phyloP scores from a whole-genome alignment of 768 basidiomycete species.

The Tylopilus intermedius region DNA sequence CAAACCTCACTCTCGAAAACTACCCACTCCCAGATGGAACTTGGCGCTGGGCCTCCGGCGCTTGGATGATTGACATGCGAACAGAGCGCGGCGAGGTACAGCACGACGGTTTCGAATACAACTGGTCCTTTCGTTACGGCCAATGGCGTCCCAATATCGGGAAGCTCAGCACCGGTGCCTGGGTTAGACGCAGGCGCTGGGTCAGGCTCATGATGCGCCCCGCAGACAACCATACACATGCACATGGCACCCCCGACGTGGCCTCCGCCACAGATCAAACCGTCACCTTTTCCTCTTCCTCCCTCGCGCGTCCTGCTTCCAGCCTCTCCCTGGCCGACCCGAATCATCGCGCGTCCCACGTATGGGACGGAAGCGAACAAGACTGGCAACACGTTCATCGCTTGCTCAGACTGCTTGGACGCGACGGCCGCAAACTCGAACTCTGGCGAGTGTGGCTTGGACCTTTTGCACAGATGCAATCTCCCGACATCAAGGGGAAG shows the following conservation, averaged over 20 bases:
- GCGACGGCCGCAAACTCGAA: conserved; percentile 73
- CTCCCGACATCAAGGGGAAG: conserved; percentile 30
- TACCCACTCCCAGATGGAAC: conserved; percentile 76
- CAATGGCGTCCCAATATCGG: conserved; percentile 66
- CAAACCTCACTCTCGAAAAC: conserved; percentile 51
- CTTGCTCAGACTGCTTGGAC: conserved; percentile 48
- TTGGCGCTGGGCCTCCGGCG: conserved; percentile 76
- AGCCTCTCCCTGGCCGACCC: conserved; percentile 10
- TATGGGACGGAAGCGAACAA: conserved; percentile 53
- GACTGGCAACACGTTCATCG: conserved; percentile 59
- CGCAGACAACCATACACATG: conserved; percentile 26
- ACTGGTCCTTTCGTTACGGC: conserved; percentile 64
- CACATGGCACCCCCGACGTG: background rate
- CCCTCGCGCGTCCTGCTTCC: conserved; percentile 16
- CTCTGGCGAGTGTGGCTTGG: conserved; percentile 72
- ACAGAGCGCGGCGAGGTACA: conserved; percentile 69
- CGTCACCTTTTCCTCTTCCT: conserved; percentile 4
- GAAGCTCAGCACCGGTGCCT: conserved; percentile 56
- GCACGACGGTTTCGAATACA: conserved; percentile 83
- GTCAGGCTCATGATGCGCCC: conserved; percentile 79
- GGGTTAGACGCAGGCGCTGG: conserved; percentile 79
- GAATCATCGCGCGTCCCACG: conserved; percentile 30
- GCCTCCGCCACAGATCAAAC: background rate
- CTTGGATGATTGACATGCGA: conserved; percentile 90
- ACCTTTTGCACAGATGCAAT: conserved; percentile 23